Conservation (phyloP, 169 alveolate species). For the Eimeria tenella region DNA sequence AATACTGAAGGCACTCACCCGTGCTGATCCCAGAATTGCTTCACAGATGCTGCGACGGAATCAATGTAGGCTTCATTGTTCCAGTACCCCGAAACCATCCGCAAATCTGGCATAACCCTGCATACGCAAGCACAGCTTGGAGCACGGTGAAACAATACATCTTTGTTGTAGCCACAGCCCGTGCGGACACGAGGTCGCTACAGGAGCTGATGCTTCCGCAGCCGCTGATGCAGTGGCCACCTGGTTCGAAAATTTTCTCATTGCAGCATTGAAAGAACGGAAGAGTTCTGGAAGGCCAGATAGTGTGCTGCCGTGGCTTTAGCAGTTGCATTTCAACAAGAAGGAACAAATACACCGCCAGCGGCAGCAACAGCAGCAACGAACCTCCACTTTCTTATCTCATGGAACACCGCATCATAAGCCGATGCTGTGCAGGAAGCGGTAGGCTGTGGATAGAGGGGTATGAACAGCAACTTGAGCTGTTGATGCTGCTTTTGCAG, state of each 20-base stretch:
- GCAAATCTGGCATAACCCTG: conserved; percentile 82
- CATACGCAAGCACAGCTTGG: background rate
- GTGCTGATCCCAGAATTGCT: conserved; percentile 79
- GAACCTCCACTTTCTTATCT: conserved; percentile 81
- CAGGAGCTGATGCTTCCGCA: background rate
- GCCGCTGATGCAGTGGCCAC: background rate
- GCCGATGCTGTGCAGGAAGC: conserved; percentile 83
- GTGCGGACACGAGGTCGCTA: background rate
- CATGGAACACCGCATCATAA: conserved; percentile 78
- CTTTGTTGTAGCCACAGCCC: background rate
- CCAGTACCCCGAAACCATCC: conserved; percentile 83
- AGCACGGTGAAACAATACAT: background rate
- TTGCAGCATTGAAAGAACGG: background rate
- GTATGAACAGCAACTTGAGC: conserved; percentile 82
- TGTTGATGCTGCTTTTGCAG: conserved; percentile 73
- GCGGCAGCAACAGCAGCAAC: conserved; percentile 29
- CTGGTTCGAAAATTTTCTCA: background rate
- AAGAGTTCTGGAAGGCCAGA: background rate
- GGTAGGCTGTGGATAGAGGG: conserved; percentile 85
- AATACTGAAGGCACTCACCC: conserved; percentile 31
- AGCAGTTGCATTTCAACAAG: background rate
- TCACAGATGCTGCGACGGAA: conserved; percentile 78
- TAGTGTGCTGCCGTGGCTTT: background rate
- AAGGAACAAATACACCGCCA: background rate
- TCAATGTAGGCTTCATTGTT: conserved; percentile 80